Evolutionary conservation across 345 rosid species (phyloP).

Genomic region (Cardamine occulta): DNA sequence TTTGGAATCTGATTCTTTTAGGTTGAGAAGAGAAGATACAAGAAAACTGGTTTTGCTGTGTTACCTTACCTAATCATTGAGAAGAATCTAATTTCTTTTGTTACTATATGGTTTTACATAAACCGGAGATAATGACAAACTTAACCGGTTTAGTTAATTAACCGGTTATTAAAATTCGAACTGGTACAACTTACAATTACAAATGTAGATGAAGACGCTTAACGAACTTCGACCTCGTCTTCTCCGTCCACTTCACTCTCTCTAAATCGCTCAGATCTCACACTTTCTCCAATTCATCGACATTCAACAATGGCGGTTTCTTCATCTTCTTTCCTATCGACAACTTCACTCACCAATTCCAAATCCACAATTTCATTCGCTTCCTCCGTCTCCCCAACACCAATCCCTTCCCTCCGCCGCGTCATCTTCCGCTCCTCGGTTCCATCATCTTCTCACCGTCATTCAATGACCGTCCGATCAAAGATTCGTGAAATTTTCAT

Average conservation of each 20-base stretch:
- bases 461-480: slow-evolving; percentile 56
- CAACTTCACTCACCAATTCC: slow-evolving; percentile 46
- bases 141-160: background rate
- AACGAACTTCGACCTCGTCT: slow-evolving; percentile 70
- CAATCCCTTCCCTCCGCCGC: slow-evolving; percentile 38
- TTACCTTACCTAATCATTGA: slow-evolving; percentile 39
- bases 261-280: slow-evolving; percentile 33
- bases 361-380: slow-evolving; percentile 50
- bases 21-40: slow-evolving; percentile 30
- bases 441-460: slow-evolving; percentile 39
- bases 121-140: no score
- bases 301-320: slow-evolving; percentile 60
- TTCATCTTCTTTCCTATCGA: slow-evolving; percentile 48
- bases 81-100: background rate
- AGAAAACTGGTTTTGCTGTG: slow-evolving; percentile 32
- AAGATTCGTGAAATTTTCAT: slow-evolving; percentile 98
- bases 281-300: slow-evolving; percentile 24
- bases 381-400: slow-evolving; percentile 41
- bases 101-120: no score
- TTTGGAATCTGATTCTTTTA: slow-evolving; percentile 45
- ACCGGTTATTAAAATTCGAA: slow-evolving; percentile 28
- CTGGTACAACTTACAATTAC: slow-evolving; percentile 19
- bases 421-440: slow-evolving; percentile 42
- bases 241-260: slow-evolving; percentile 68
- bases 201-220: slow-evolving; percentile 48